Evolutionary conservation across 768 basidiomycete genomes (phyloP).

Genomic region (Termitomyces sp.): DNA sequence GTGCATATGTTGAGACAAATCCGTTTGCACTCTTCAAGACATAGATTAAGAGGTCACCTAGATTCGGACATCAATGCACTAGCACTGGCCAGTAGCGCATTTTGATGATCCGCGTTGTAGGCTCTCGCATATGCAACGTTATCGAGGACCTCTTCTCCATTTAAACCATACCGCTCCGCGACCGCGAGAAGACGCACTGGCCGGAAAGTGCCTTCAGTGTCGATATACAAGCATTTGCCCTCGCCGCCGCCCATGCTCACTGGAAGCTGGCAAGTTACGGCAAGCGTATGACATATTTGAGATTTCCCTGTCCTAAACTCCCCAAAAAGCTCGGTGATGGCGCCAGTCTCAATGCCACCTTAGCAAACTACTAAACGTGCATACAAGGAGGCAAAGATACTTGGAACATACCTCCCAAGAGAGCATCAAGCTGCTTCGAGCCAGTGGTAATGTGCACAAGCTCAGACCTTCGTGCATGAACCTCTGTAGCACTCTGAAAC

Average conservation of each 20-base stretch:
- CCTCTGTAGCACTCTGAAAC: constrained; percentile 97
- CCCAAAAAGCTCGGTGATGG: constrained; percentile 97
- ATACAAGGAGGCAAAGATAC: constrained; percentile 9
- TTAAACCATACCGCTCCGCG: constrained; percentile 94
- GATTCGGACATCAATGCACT: constrained; percentile 99
- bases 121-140: constrained; percentile 98
- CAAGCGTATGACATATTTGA: constrained; percentile 96
- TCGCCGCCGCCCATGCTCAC: constrained; percentile 98
- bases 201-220: constrained; percentile 98
- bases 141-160: constrained; percentile 96
- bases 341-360: constrained; percentile 96
- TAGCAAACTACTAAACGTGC: constrained; percentile 25
- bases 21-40: neutral
- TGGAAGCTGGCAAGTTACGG: constrained; percentile 97
- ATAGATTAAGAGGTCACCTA: constrained; percentile 52
- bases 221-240: constrained; percentile 98
- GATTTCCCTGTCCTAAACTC: constrained; percentile 99
- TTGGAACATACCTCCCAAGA: constrained; percentile 73
- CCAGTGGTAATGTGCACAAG: constrained; percentile 97
- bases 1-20: constrained; percentile 11
- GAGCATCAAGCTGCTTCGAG: constrained; percentile 91
- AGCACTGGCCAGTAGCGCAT: constrained; percentile 83
- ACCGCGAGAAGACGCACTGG: constrained; percentile 92
- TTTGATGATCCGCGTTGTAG: constrained; percentile 98
- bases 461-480: constrained; percentile 92